Conservation (phyloP, 495 filamentous ascomycete species). For the Aspergillus egyptiacus region DNA sequence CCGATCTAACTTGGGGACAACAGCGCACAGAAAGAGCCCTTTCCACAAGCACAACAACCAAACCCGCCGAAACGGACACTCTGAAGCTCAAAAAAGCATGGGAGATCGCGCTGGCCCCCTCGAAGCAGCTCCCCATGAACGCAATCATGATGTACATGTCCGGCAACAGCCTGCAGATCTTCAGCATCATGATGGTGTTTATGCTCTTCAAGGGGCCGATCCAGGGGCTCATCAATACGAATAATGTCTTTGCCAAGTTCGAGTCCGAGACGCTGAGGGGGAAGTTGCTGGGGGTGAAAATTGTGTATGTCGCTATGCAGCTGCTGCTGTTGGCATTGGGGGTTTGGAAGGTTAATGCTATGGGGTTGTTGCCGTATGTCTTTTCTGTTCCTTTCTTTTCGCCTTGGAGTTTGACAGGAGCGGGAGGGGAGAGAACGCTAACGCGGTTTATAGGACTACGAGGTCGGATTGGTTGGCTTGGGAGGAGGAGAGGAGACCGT, state of each 20-base stretch:
- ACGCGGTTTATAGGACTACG: conserved; percentile 59
- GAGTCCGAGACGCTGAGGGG: conserved; percentile 73
- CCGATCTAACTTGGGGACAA: conserved; percentile 19
- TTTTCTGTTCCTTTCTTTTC: not conserved
- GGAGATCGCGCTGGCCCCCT: conserved; percentile 91
- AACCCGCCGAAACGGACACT: conserved; percentile 77
- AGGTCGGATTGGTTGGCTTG: conserved; percentile 94
- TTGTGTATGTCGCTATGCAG: conserved; percentile 83
- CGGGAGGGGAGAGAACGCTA: too few species aligned
- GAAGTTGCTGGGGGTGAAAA: conserved; percentile 72
- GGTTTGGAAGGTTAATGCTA: conserved; percentile 93
- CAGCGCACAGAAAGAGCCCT: conserved; percentile 36
- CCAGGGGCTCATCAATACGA: conserved; percentile 71
- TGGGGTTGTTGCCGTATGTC: conserved; percentile 89
- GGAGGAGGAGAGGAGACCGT: conserved; percentile 71
- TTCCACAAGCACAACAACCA: conserved; percentile 23
- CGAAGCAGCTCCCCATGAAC: conserved; percentile 95
- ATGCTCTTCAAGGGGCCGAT: conserved; percentile 98
- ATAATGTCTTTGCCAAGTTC: conserved; percentile 77
- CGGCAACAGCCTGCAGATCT: conserved; percentile 96
- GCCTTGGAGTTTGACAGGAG: conserved; percentile 4
- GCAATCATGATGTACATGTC: conserved; percentile 99
- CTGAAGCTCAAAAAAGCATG: conserved; percentile 98
- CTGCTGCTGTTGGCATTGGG: conserved; percentile 74
- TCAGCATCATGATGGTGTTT: conserved; percentile 99